phyloP scores from a whole-genome alignment of 148 eudicot species.

The Silene latifolia region DNA sequence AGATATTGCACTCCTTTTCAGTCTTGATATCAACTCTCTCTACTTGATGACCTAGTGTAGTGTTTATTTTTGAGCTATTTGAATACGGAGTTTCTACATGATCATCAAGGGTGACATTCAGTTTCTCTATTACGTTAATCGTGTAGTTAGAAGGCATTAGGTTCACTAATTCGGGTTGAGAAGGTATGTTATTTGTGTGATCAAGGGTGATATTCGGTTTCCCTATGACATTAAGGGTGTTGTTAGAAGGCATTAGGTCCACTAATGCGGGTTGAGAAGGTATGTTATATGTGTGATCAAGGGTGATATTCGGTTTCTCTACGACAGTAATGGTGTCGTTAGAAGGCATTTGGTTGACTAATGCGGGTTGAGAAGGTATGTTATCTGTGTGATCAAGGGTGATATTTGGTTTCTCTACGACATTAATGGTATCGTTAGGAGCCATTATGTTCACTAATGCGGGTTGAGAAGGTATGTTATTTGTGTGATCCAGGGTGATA shows the following conservation, averaged over 20 bases:
- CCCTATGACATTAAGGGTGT: background rate
- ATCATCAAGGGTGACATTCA: background rate
- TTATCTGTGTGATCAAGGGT: background rate
- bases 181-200: too few relatives aligned
- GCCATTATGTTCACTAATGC: background rate
- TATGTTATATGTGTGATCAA: background rate
- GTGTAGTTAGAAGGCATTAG: background rate
- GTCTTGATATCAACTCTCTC: background rate
- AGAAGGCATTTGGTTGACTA: too few relatives aligned
- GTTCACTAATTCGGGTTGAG: too few relatives aligned
- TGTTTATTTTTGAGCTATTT: background rate
- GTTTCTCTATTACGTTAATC: background rate
- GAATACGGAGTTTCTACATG: background rate
- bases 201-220: background rate
- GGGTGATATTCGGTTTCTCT: background rate
- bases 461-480: too few relatives aligned
- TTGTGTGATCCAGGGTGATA: background rate
- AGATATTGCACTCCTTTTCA: conserved; percentile 31
- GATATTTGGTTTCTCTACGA: background rate
- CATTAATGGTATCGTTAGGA: background rate
- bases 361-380: too few relatives aligned
- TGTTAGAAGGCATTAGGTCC: background rate
- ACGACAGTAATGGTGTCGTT: background rate
- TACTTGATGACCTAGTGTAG: conserved; percentile 1
- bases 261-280: too few relatives aligned